Percentiles rank a stretch among this genome's conserved stretches.
Evolutionary conservation across 495 filamentous ascomycete genomes (phyloP).

Genomic region (Mytilinidion resinicola): DNA sequence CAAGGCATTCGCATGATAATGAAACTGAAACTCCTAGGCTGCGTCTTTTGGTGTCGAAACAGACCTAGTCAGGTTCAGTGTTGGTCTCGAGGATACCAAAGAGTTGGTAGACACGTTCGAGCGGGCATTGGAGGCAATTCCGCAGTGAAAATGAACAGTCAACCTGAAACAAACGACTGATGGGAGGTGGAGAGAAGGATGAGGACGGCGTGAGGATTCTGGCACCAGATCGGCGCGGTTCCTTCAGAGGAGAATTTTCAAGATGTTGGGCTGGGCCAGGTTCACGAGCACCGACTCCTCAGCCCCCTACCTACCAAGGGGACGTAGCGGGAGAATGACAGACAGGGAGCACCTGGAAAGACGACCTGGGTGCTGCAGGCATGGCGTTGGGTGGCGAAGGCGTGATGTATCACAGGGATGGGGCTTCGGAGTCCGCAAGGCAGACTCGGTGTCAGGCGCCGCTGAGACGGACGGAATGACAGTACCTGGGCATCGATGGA

Average conservation of each 20-base stretch:
- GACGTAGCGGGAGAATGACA: too few relatives aligned
- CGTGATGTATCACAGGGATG: not conserved
- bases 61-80: conserved; percentile 76
- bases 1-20: not conserved
- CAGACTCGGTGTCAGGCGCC: not conserved
- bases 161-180: not conserved
- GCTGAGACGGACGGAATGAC: not conserved
- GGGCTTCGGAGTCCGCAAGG: conserved; percentile 3
- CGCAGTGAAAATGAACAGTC: conserved; percentile 1
- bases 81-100: conserved; percentile 75
- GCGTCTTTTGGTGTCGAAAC: conserved; percentile 69
- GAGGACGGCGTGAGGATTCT: too few relatives aligned
- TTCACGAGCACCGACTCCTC: too few relatives aligned
- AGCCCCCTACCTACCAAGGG: too few relatives aligned
- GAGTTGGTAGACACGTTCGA: conserved; percentile 49
- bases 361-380: too few relatives aligned
- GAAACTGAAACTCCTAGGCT: conserved; percentile 45
- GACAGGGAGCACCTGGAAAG: too few relatives aligned
- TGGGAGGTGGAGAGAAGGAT: too few relatives aligned
- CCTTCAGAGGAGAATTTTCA: too few relatives aligned
- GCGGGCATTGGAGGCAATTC: conserved; percentile 35
- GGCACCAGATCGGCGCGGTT: too few relatives aligned
- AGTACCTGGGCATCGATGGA: not conserved
- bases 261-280: too few relatives aligned
- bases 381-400: not conserved